These are phyloP conservation scores for Nemania sp. DNA, from an alignment of 2,329 filamentous ascomycete species.

Conservation along the genomic window DNA sequence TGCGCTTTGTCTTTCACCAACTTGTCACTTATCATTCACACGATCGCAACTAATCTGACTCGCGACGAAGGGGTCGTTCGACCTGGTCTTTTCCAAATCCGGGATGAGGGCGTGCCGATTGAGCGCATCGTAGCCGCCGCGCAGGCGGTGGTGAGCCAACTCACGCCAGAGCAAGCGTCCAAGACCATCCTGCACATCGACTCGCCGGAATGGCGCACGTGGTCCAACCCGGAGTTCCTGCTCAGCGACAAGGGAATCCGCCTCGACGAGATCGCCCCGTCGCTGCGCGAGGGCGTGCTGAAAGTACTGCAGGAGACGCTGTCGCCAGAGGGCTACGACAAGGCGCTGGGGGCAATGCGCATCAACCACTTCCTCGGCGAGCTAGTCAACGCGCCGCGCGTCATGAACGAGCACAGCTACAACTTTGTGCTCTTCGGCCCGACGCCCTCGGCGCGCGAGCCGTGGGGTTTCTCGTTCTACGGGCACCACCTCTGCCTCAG, in stretches of 20 bases:
- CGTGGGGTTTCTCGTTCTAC: slow-evolving; percentile 82
- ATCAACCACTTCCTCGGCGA: slow-evolving; percentile 81
- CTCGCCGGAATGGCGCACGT: slow-evolving; percentile 77
- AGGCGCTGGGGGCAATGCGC: slow-evolving; percentile 76
- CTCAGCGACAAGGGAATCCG: slow-evolving; percentile 76
- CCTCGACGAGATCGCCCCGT: slow-evolving; percentile 67
- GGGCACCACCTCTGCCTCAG: slow-evolving; percentile 83
- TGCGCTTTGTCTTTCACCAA: slow-evolving; percentile 18
- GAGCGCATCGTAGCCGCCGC: slow-evolving; percentile 66
- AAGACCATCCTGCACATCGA: slow-evolving; percentile 71
- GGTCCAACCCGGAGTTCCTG: slow-evolving; percentile 79
- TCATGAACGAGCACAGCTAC: slow-evolving; percentile 82
- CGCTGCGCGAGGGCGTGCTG: slow-evolving; percentile 64
- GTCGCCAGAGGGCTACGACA: slow-evolving; percentile 77
- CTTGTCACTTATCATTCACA: neutral
- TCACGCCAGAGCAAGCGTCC: slow-evolving; percentile 62
- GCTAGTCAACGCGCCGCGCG: slow-evolving; percentile 68
- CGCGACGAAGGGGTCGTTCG: slow-evolving; percentile 60
- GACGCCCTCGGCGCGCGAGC: slow-evolving; percentile 64
- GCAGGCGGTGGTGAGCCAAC: slow-evolving; percentile 57
- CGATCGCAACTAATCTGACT: neutral
- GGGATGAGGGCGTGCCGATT: slow-evolving; percentile 74
- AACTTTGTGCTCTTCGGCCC: slow-evolving; percentile 78
- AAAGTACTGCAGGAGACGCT: slow-evolving; percentile 68
- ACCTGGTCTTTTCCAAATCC: slow-evolving; percentile 66